Conservation (phyloP, 139 green algal genomes). For the Pedinophyceae sp. region DNA sequence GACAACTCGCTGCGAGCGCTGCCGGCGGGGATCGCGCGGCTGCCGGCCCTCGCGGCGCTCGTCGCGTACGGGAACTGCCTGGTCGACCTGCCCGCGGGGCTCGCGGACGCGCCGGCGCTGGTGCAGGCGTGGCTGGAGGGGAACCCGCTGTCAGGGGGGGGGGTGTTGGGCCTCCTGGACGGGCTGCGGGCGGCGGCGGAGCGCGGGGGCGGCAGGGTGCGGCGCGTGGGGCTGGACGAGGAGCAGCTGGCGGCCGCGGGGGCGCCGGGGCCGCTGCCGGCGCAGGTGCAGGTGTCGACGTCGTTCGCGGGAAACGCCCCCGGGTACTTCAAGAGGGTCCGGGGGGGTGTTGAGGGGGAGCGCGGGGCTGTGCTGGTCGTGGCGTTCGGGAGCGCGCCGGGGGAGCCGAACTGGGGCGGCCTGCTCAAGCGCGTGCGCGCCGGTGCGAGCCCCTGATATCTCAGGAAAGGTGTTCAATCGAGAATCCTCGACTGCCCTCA, state of each 20-base stretch:
- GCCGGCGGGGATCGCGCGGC: slow-evolving; percentile 1
- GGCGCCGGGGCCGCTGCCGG: neutral
- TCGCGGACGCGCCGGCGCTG: neutral
- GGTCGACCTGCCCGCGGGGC: neutral
- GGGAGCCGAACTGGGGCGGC: slow-evolving; percentile 85
- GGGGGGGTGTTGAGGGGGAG: slow-evolving; percentile 2
- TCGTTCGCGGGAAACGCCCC: slow-evolving; percentile 8
- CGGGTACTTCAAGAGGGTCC: slow-evolving; percentile 76
- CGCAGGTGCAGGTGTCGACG: slow-evolving; percentile 7
- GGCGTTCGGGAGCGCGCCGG: slow-evolving; percentile 78
- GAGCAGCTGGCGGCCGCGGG: neutral
- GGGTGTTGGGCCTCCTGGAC: slow-evolving; percentile 18
- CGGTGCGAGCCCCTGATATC: too few relatives aligned
- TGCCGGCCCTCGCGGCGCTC: slow-evolving; percentile 13
- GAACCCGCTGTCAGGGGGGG: slow-evolving; percentile 35
- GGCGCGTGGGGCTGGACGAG: neutral
- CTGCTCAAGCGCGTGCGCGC: slow-evolving; percentile 37
- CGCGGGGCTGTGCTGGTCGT: slow-evolving; percentile 50
- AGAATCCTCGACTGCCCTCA: too few relatives aligned
- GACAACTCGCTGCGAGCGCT: slow-evolving; percentile 24
- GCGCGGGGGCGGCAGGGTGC: neutral
- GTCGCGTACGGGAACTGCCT: slow-evolving; percentile 29
- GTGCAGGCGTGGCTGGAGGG: slow-evolving; percentile 48
- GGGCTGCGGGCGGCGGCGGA: neutral
- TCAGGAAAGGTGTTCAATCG: neutral